Percentiles rank a stretch among this genome's conserved stretches.
Conservation (phyloP, 2,329 filamentous ascomycete genomes). For the Rosellinia necatrix region DNA sequence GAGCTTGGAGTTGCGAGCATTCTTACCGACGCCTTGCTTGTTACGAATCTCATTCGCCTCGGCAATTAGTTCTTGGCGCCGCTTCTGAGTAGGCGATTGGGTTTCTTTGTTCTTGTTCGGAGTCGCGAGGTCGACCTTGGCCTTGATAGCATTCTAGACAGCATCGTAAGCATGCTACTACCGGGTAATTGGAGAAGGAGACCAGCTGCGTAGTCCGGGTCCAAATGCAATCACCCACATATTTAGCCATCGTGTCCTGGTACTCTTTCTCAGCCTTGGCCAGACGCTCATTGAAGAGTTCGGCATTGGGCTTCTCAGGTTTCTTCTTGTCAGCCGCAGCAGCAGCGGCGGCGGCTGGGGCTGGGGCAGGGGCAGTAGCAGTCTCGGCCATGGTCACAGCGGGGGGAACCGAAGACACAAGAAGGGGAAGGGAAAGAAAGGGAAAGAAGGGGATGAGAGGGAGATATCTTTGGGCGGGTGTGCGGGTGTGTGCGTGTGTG, state of each 20-base stretch:
- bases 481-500: no score
- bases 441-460: no score
- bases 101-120: slow-evolving; percentile 77
- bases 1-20: slow-evolving; percentile 73
- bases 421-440: not conserved
- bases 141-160: slow-evolving; percentile 77
- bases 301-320: slow-evolving; percentile 87
- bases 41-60: slow-evolving; percentile 83
- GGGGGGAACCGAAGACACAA: not conserved
- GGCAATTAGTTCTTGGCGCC: slow-evolving; percentile 80
- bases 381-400: slow-evolving; percentile 53
- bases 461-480: no score
- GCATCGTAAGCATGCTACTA: slow-evolving; percentile 21
- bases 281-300: slow-evolving; percentile 77
- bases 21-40: slow-evolving; percentile 88
- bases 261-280: slow-evolving; percentile 87
- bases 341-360: slow-evolving; percentile 53
- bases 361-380: slow-evolving; percentile 49
- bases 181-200: not conserved
- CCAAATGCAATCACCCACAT: slow-evolving; percentile 37
- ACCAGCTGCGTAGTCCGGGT: not conserved
- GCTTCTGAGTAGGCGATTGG: slow-evolving; percentile 79
- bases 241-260: slow-evolving; percentile 70
- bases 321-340: slow-evolving; percentile 56
- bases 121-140: slow-evolving; percentile 82